These are phyloP conservation scores for Chaetomium strumarium DNA, from an alignment of 2,329 filamentous ascomycete species.

Conservation along the genomic window DNA sequence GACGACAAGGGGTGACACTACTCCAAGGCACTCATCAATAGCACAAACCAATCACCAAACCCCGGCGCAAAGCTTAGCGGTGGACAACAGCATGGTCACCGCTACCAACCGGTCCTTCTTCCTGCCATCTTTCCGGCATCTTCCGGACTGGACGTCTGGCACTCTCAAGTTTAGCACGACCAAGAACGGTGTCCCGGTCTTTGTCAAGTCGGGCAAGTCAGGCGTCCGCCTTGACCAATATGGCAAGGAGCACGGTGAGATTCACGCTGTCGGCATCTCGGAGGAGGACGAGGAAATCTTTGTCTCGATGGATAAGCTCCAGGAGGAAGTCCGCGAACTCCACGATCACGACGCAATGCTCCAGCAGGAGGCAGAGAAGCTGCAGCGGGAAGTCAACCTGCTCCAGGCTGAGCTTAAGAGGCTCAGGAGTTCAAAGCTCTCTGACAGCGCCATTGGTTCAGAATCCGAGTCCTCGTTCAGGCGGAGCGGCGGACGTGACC, in stretches of 20 bases:
- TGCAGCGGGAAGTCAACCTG: constrained; percentile 46
- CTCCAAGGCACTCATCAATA: constrained; percentile 14
- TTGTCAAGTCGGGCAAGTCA: constrained; percentile 49
- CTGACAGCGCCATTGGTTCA: constrained; percentile 38
- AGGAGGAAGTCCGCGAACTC: constrained; percentile 49
- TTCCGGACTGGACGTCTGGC: constrained; percentile 53
- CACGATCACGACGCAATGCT: constrained; percentile 52
- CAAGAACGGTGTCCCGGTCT: constrained; percentile 49
- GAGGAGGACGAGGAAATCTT: constrained; percentile 53
- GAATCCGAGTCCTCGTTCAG: constrained; percentile 39
- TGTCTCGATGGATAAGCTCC: constrained; percentile 57
- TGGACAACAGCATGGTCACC: constrained; percentile 28
- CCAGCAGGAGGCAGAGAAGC: constrained; percentile 47
- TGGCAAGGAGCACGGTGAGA: constrained; percentile 39
- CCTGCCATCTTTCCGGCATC: constrained; percentile 47
- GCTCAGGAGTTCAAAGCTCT: constrained; percentile 35
- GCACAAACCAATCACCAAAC: constrained; percentile 6
- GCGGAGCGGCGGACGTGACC: constrained; percentile 40
- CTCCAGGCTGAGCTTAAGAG: constrained; percentile 45
- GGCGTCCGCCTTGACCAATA: constrained; percentile 38
- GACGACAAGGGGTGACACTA: constrained; percentile 12
- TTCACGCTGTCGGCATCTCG: constrained; percentile 46
- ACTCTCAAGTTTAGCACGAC: constrained; percentile 47
- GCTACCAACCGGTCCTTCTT: constrained; percentile 48
- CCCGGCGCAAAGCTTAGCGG: constrained; percentile 5